These are phyloP conservation scores for Xylaria venustula DNA, from an alignment of 495 filamentous ascomycete species.

Conservation along the genomic window DNA sequence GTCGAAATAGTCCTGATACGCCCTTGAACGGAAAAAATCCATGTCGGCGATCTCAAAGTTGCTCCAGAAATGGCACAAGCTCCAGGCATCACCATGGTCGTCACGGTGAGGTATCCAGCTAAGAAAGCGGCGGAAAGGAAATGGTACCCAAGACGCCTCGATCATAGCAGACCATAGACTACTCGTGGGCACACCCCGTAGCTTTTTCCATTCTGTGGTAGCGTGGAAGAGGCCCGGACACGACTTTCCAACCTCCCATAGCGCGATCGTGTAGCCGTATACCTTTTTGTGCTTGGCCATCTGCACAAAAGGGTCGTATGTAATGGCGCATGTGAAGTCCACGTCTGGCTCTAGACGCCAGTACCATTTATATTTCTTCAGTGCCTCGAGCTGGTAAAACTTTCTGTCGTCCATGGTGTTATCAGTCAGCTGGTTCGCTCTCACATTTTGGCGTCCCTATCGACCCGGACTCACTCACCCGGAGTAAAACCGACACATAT, in stretches of 20 bases:
- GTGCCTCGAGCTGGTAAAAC: slow-evolving; percentile 30
- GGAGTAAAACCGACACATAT: slow-evolving; percentile 98
- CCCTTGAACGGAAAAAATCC: slow-evolving; percentile 42
- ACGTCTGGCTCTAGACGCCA: slow-evolving; percentile 44
- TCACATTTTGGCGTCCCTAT: background rate
- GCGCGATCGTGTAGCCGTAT: slow-evolving; percentile 42
- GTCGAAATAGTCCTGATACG: slow-evolving; percentile 41
- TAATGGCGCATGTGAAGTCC: slow-evolving; percentile 42
- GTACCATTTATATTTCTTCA: slow-evolving; percentile 40
- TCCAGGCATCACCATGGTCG: slow-evolving; percentile 33
- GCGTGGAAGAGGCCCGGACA: slow-evolving; percentile 40
- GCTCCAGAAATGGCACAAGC: slow-evolving; percentile 47
- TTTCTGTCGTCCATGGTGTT: slow-evolving; percentile 50
- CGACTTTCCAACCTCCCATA: slow-evolving; percentile 43
- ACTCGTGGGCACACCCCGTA: slow-evolving; percentile 22
- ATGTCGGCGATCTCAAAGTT: slow-evolving; percentile 49
- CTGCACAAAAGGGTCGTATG: slow-evolving; percentile 44
- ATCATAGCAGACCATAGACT: slow-evolving; percentile 31
- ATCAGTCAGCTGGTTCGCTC: slow-evolving; percentile 4
- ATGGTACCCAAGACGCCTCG: slow-evolving; percentile 29
- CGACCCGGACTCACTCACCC: slow-evolving; percentile 56
- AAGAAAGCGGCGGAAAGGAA: slow-evolving; percentile 29
- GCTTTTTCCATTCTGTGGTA: slow-evolving; percentile 31
- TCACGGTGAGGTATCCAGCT: slow-evolving; percentile 30
- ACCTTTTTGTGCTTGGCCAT: slow-evolving; percentile 45